Percentiles rank a stretch among this genome's conserved stretches.
Evolutionary conservation across 306 rosid genomes (phyloP).

Genomic region (Ormosia emarginata): DNA sequence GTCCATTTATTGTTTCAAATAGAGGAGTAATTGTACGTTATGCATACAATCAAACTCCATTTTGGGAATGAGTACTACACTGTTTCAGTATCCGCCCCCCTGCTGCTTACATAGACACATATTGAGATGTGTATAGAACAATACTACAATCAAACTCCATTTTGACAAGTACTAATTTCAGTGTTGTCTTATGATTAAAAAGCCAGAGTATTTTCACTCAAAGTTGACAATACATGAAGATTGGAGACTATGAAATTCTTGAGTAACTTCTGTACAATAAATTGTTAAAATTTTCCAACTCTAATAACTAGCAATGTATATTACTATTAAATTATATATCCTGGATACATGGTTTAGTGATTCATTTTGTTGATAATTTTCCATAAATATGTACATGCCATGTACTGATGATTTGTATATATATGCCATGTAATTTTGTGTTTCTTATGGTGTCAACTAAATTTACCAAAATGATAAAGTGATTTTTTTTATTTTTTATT

Average conservation of each 20-base stretch:
- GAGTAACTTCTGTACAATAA: not conserved
- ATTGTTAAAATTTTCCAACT: not conserved
- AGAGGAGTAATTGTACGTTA: not conserved
- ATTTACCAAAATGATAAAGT: not conserved
- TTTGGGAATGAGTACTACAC: not conserved
- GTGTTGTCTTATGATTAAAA: not conserved
- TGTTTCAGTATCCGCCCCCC: not conserved
- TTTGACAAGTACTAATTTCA: not conserved
- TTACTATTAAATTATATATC: not conserved
- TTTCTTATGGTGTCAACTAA: not conserved
- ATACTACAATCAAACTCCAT: too few species aligned
- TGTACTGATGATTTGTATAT: not conserved
- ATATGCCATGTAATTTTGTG: not conserved
- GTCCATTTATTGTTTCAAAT: not conserved
- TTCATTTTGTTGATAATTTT: not conserved
- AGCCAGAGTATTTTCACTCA: not conserved
- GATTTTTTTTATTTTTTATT: not conserved
- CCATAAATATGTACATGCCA: not conserved
- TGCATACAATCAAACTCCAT: not conserved
- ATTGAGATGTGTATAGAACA: not conserved
- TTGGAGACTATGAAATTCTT: not conserved
- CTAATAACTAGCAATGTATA: not conserved
- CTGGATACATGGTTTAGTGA: not conserved
- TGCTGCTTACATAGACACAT: not conserved
- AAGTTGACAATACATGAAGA: not conserved